Conservation (phyloP, 2,329 filamentous ascomycete species). For the Dactylellina haptotyla region DNA sequence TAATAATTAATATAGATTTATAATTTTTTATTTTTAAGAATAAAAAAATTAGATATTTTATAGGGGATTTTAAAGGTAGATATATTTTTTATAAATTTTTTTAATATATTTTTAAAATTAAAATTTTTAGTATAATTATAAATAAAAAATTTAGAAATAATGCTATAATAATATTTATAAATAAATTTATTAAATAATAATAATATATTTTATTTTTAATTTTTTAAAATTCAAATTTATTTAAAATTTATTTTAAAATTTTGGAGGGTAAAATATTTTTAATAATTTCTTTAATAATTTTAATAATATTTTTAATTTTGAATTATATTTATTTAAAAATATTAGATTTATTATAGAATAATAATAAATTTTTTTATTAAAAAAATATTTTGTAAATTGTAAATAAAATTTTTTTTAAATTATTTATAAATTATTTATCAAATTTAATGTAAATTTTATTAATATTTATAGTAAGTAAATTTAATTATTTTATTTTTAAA, state of each 20-base stretch:
- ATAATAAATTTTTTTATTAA: neutral
- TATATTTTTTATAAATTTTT: slow-evolving; percentile 9
- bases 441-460: neutral
- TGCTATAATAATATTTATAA: neutral
- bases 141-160: neutral
- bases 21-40: neutral
- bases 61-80: neutral
- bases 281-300: too few species aligned
- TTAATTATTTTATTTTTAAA: neutral
- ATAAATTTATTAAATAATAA: slow-evolving; percentile 1
- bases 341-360: slow-evolving; percentile 1
- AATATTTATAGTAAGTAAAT: slow-evolving; percentile 4
- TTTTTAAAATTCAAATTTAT: neutral
- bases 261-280: too few species aligned
- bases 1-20: slow-evolving; percentile 1
- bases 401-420: slow-evolving; percentile 10
- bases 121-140: neutral
- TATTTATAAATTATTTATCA: neutral
- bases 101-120: neutral
- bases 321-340: slow-evolving; percentile 8
- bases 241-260: neutral
- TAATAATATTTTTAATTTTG: slow-evolving; percentile 8
- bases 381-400: neutral
- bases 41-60: slow-evolving; percentile 6
- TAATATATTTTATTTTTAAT: neutral